Evolutionary conservation across 1,139 yeast genomes (phyloP), one percentile per base, ranked within the genome.

Genomic region (Hyphopichia khmerensis): DNA sequence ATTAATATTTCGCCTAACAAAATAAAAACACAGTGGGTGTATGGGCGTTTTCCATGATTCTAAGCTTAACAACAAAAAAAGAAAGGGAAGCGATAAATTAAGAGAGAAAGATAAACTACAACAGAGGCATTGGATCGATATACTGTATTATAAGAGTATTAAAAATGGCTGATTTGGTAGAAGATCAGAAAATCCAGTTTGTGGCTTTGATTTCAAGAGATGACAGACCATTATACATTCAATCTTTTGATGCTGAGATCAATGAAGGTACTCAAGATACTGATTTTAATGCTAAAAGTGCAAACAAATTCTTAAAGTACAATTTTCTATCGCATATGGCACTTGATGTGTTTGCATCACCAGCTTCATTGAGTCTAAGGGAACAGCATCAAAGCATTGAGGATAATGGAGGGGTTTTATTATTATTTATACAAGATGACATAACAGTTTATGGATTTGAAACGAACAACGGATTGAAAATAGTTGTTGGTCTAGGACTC

Each of bases 251-350:
- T 33, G 49, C 55, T 10, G 59, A 51, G 10, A 46, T 52, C 9
- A 26, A 26, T 13, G 29, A 26, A 11, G 11, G 11, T 13, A 3
- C 15, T 9, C 13, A 11, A 18, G 44, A 41, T 36, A 4, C 40
- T 48, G 30, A 37, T 19, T 39, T 48, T 29, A 52, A 51, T 32
- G 51, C 53, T 36, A 48, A 48, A 15, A 47, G 59, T 37, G 69
- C 77, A 43, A 75, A 79, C 50, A 69, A 69, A 46, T 65, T 78
- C 42, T 63, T 82, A 32, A 79, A 80, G 51, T 82, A 79, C 61
- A 82, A 82, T 53, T 82, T 81, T 50, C 62, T 82, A 29, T 74
- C 85, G 14, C 86, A 82, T 55, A 82, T 82, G 84, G 82, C 87
- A 2, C 60, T 82, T 19, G 88, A 82, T 56, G 72, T 81, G 17